These are phyloP conservation scores for Alternaria brassicicola DNA, from an alignment of 2,329 filamentous ascomycete genomes.

Conservation along the genomic window DNA sequence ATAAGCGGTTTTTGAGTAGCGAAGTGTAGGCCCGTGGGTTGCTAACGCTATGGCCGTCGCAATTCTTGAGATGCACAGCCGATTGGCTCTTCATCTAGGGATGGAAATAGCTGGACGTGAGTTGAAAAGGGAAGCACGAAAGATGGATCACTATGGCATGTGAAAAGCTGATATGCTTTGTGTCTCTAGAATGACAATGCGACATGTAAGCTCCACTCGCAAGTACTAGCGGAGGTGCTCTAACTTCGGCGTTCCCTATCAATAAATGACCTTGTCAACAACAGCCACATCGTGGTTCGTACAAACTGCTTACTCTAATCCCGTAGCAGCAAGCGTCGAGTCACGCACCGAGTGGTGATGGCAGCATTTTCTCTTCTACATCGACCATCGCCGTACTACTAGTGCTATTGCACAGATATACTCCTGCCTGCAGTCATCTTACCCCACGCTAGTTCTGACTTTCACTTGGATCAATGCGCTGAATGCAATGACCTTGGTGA, in stretches of 20 bases:
- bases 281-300: no score
- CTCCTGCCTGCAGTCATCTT: neutral
- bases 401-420: neutral
- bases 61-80: neutral
- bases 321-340: neutral
- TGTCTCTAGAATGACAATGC: no score
- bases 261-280: no score
- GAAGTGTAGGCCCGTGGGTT: neutral
- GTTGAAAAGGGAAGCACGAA: neutral
- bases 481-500: neutral
- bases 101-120: neutral
- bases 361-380: neutral
- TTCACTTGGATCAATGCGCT: neutral
- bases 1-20: neutral
- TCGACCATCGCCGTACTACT: neutral
- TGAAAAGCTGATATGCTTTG: neutral
- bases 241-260: no score
- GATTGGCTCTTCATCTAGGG: neutral
- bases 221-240: no score
- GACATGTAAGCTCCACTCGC: no score
- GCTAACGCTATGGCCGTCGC: neutral
- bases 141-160: neutral
- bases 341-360: neutral
- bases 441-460: rapidly evolving
- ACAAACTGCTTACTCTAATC: no score